These are phyloP conservation scores for Candida montana DNA, from an alignment of 805 yeast genomes.

Conservation along the genomic window DNA sequence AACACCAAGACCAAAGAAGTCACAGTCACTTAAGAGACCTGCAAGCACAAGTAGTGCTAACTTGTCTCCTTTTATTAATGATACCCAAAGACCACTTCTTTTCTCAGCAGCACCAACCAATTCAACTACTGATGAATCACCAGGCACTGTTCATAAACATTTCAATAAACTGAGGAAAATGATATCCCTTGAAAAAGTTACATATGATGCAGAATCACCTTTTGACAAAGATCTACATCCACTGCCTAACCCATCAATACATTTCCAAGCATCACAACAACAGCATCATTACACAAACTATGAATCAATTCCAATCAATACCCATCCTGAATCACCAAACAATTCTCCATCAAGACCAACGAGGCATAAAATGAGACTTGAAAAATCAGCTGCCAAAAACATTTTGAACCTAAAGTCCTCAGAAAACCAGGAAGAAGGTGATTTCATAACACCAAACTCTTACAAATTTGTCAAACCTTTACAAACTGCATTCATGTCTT, in stretches of 20 bases:
- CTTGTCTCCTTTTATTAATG: conserved; percentile 25
- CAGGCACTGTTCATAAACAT: conserved; percentile 24
- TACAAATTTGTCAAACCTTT: conserved; percentile 76
- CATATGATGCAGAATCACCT: conserved; percentile 17
- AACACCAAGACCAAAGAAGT: conserved; percentile 18
- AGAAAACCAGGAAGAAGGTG: conserved; percentile 10
- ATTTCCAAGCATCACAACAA: conserved; percentile 8
- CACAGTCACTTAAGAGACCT: conserved; percentile 22
- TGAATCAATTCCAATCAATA: conserved; percentile 8
- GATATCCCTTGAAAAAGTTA: conserved; percentile 21
- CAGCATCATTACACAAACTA: background rate
- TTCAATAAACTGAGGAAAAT: conserved; percentile 26
- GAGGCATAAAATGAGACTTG: conserved; percentile 23
- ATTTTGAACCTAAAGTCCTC: conserved; percentile 8
- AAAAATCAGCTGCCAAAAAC: conserved; percentile 11
- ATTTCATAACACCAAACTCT: conserved; percentile 46
- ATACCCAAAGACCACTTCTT: conserved; percentile 21
- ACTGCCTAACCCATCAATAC: conserved; percentile 25
- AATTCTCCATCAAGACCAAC: conserved; percentile 31
- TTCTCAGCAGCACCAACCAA: conserved; percentile 13
- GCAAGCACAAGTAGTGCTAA: conserved; percentile 24
- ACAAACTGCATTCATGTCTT: conserved; percentile 75
- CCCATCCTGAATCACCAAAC: conserved; percentile 18
- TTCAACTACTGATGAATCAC: conserved; percentile 19
- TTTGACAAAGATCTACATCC: conserved; percentile 21